These are phyloP conservation scores for Vigna unguiculata DNA, from an alignment of 306 rosid genomes.

Conservation along the genomic window DNA sequence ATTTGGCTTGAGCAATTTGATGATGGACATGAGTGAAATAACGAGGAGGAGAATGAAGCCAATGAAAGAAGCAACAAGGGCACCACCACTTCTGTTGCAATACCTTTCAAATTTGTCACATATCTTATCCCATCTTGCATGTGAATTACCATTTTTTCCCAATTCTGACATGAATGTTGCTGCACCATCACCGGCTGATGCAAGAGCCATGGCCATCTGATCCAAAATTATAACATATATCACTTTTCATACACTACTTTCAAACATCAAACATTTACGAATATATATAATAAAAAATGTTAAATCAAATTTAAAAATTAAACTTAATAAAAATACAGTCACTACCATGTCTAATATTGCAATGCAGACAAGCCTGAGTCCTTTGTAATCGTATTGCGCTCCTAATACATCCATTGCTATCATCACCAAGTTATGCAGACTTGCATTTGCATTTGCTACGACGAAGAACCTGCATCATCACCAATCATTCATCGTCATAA, in stretches of 20 bases:
- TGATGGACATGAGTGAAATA: constrained; percentile 62
- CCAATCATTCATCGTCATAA: not conserved
- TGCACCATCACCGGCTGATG: constrained; percentile 81
- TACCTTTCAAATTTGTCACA: constrained; percentile 75
- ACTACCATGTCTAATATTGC: constrained; percentile 87
- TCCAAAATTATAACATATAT: not conserved
- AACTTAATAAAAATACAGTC: too few species aligned
- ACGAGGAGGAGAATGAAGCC: constrained; percentile 72
- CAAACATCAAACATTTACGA: not conserved
- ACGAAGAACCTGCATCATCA: constrained; percentile 74
- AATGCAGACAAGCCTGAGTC: constrained; percentile 66
- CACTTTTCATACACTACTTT: constrained; percentile 17
- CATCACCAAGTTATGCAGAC: constrained; percentile 80
- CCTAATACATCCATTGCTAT: constrained; percentile 63
- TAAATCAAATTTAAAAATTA: too few species aligned
- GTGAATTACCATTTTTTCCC: constrained; percentile 84
- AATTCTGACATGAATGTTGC: constrained; percentile 87
- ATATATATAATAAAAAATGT: too few species aligned
- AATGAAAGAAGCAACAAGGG: constrained; percentile 71
- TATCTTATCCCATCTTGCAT: constrained; percentile 90
- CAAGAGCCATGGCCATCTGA: constrained; percentile 66
- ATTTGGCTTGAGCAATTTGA: constrained; percentile 60
- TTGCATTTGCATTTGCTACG: constrained; percentile 74
- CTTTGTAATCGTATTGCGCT: constrained; percentile 58
- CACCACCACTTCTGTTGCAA: constrained; percentile 71